A percentile compares a stretch with the other conserved stretches of the same genome.
Evolutionary conservation across 2,329 filamentous ascomycete genomes (phyloP).

Genomic region (Penicillium sp.): DNA sequence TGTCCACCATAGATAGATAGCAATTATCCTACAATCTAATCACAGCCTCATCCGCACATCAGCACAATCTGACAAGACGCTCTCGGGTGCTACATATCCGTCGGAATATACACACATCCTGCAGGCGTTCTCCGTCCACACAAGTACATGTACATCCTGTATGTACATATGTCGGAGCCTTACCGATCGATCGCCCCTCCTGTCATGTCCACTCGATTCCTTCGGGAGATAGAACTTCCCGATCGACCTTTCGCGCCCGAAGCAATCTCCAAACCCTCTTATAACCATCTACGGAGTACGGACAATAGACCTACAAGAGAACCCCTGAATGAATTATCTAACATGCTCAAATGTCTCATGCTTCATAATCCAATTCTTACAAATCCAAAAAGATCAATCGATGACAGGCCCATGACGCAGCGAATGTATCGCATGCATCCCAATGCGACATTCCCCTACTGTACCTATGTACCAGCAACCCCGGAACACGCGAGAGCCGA

Average conservation of each 20-base stretch:
- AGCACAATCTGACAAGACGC: neutral
- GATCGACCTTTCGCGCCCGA: neutral
- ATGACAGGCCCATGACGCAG: neutral
- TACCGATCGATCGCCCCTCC: neutral
- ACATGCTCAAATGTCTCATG: neutral
- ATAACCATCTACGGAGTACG: neutral
- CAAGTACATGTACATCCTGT: no score
- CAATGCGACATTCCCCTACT: neutral
- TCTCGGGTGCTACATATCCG: neutral
- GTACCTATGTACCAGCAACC: no score
- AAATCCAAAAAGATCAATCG: neutral
- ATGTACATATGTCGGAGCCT: neutral
- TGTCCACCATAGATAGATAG: neutral
- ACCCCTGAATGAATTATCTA: neutral
- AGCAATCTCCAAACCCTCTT: neutral
- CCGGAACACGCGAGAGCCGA: slow-evolving; percentile 1
- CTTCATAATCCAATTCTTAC: neutral
- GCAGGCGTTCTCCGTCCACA: neutral
- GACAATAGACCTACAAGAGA: neutral
- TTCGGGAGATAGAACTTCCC: neutral
- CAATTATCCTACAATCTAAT: neutral
- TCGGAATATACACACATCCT: slow-evolving; percentile 1
- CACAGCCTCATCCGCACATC: neutral
- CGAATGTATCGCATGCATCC: neutral
- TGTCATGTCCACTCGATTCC: neutral